phyloP scores from a whole-genome alignment of 2,329 filamentous ascomycete genomes.

The Leptographium radiaticola region DNA sequence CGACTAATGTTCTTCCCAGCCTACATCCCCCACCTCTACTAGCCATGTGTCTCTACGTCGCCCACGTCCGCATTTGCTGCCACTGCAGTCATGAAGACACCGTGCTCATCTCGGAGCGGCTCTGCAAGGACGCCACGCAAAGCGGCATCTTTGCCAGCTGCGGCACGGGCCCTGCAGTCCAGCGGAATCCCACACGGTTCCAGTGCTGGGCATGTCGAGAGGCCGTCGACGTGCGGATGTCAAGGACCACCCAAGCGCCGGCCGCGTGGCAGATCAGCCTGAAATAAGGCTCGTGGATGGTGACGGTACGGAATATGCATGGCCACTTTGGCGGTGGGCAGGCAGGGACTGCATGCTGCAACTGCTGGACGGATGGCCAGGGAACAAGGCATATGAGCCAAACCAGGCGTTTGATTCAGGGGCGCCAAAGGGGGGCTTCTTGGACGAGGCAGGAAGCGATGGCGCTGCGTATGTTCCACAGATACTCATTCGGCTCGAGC shows the following conservation, averaged over 20 bases:
- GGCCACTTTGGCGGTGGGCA: no score
- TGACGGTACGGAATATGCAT: no score
- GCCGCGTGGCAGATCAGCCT: slow-evolving; percentile 4
- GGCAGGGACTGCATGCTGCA: no score
- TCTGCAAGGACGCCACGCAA: slow-evolving; percentile 19
- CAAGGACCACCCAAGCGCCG: neutral
- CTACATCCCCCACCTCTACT: neutral
- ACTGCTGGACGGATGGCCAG: neutral
- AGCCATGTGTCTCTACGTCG: slow-evolving; percentile 26
- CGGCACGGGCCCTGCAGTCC: slow-evolving; percentile 18
- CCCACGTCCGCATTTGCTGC: slow-evolving; percentile 23
- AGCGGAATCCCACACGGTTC: slow-evolving; percentile 18
- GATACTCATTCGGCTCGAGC: no score
- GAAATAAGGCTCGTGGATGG: neutral
- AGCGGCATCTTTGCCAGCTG: slow-evolving; percentile 26
- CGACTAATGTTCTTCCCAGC: neutral
- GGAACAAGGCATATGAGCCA: neutral
- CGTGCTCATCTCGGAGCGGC: slow-evolving; percentile 27
- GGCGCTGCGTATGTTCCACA: neutral
- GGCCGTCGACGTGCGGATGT: slow-evolving; percentile 1
- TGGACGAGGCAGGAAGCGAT: neutral
- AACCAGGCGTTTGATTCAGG: neutral
- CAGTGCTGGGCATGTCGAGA: slow-evolving; percentile 27
- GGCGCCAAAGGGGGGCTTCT: neutral
- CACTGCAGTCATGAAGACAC: slow-evolving; percentile 23